These are phyloP conservation scores for Aeschynomene evenia DNA, from an alignment of 306 rosid genomes.

Conservation along the genomic window DNA sequence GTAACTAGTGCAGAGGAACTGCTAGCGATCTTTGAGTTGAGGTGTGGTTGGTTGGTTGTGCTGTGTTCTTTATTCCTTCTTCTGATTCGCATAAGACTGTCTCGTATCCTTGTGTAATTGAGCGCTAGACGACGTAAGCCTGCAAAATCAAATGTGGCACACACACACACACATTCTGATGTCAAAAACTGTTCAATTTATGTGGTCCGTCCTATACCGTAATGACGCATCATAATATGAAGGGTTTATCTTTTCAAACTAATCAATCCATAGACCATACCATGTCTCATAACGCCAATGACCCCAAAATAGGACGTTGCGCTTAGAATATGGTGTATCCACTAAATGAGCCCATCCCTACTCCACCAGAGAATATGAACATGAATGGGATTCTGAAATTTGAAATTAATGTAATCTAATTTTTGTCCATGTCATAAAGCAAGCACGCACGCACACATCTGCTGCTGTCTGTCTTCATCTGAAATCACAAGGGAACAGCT, in stretches of 20 bases:
- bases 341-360: not conserved
- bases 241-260: not conserved
- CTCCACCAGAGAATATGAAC: not conserved
- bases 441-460: constrained; percentile 69
- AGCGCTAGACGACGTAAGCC: too few relatives aligned
- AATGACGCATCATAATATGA: not conserved
- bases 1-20: too few relatives aligned
- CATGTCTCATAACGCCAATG: too few relatives aligned
- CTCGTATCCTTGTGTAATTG: too few relatives aligned
- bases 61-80: too few relatives aligned
- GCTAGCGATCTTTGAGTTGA: too few relatives aligned
- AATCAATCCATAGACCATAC: not conserved
- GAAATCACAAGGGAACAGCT: constrained; percentile 35
- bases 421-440: constrained; percentile 66
- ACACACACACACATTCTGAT: too few relatives aligned
- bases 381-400: not conserved
- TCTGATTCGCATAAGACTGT: too few relatives aligned
- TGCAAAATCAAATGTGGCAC: too few relatives aligned
- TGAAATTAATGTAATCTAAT: constrained; percentile 23
- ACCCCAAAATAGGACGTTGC: too few relatives aligned
- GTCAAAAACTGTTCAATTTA: not conserved
- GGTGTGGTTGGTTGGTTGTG: too few relatives aligned
- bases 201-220: not conserved
- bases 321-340: not conserved
- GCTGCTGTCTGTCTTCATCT: constrained; percentile 94